Evolutionary conservation across 176 grass and related monocot species (phyloP), one percentile per base, ranked within the genome.

Genomic region (Juncus effusus): DNA sequence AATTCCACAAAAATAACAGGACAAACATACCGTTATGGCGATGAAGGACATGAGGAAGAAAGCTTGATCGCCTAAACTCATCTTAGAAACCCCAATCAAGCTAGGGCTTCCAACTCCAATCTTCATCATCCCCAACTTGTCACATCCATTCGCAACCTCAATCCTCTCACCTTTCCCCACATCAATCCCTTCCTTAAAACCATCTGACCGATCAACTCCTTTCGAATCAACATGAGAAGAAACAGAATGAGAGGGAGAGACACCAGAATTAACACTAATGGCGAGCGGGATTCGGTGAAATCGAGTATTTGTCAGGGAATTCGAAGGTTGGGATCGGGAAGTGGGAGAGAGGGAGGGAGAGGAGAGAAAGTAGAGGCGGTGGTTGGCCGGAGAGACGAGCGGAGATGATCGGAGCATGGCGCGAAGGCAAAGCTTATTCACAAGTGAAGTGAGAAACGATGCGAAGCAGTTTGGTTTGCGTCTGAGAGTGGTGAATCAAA

Each of bases 1-100:
- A 3, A 14, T 7, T 60, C 3, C 4, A 45, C 12, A 39, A 50
- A 9, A n/a, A 59, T 14, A 65, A 7, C 16, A 5, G 8, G 12
- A 45, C 38, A 3, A 9, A 13, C 80, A 59, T 53, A 89, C 90
- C 70, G 79, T 77, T 55, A 76, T 70, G 51, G 79, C 85, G 16
- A 86, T 74, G 51, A 80, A 65, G 4, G 85, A 56, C 61, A 95
- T 69, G 54, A 89, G 64, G 36, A 81, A 86, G 85, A 95, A 89
- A 54, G 84, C 69, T 45, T 74, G 90, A 74, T 89, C 85, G 4
- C 69, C 82, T 5, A 80, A 76, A 60, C 82, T 87, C 51, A 79
- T 79, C 45, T 73, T 62, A 15, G n/a, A 72, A 9, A 65, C 45
- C 6, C 13, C 47, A n/a, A 63, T 70, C 35, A 69, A 16, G 16